Percentiles rank a stretch among this genome's conserved stretches.
These are phyloP conservation scores for Barnettozyma vustinii DNA, from an alignment of 805 yeast species.

Conservation along the genomic window DNA sequence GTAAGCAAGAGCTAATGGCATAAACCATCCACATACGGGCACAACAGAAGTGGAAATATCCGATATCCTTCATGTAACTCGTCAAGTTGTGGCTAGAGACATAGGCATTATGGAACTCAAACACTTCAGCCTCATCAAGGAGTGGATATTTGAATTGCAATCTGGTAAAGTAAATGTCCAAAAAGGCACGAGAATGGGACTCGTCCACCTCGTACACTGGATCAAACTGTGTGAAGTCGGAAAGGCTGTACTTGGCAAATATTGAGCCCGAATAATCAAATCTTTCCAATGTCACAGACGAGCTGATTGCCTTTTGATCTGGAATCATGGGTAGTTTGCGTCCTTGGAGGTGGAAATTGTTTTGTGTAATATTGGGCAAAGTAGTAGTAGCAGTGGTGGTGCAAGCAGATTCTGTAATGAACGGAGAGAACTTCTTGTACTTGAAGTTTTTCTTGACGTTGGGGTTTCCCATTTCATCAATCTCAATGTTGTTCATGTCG, in stretches of 20 bases:
- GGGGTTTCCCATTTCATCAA: conserved; percentile 24
- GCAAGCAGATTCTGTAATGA: conserved; percentile 17
- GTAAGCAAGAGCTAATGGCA: conserved; percentile 46
- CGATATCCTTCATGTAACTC: conserved; percentile 33
- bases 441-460: conserved; percentile 29
- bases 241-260: conserved; percentile 42
- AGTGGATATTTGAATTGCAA: conserved; percentile 54
- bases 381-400: neutral
- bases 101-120: conserved; percentile 45
- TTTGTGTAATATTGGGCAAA: conserved; percentile 3
- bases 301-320: conserved; percentile 6
- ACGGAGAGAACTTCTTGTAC: conserved; percentile 35
- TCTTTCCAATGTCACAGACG: conserved; percentile 25
- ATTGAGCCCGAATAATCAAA: conserved; percentile 36
- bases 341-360: conserved; percentile 8
- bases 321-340: conserved; percentile 8
- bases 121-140: conserved; percentile 46
- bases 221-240: conserved; percentile 40
- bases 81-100: conserved; percentile 30
- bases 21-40: conserved; percentile 53
- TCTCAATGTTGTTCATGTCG: conserved; percentile 26
- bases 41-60: conserved; percentile 46
- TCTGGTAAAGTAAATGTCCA: conserved; percentile 51
- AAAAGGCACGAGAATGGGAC: conserved; percentile 41
- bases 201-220: conserved; percentile 51